A percentile compares a stretch with the other conserved stretches of the same genome.
phyloP scores from a whole-genome alignment of 345 rosid species.

The Hibiscus mutabilis region DNA sequence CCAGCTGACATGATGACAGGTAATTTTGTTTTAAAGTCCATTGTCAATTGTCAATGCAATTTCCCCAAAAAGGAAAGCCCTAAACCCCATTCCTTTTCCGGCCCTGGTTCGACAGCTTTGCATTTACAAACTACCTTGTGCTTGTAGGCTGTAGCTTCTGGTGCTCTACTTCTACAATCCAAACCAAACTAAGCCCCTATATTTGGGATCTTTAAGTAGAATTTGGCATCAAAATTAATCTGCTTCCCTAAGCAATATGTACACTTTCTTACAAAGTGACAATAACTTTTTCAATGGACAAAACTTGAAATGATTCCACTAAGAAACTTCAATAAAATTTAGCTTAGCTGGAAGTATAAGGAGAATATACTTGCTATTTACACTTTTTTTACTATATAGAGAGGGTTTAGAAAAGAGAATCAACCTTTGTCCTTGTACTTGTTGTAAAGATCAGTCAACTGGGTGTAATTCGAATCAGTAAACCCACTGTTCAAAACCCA shows the following conservation, averaged over 20 bases:
- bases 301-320: not conserved
- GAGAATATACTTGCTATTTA: too few species aligned
- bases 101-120: not conserved
- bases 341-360: not conserved
- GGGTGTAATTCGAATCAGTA: conserved; percentile 29
- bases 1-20: not conserved
- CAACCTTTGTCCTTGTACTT: conserved; percentile 68
- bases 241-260: not conserved
- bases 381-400: too few species aligned
- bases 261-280: not conserved
- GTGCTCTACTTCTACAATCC: not conserved
- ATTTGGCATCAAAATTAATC: not conserved
- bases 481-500: conserved; percentile 49
- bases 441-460: too few species aligned
- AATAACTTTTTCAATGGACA: too few species aligned
- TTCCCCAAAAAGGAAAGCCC: too few species aligned
- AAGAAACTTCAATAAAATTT: too few species aligned
- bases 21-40: not conserved
- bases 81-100: not conserved
- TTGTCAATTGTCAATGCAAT: not conserved
- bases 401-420: too few species aligned
- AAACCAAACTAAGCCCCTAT: not conserved
- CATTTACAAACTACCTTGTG: not conserved
- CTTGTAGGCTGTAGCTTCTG: not conserved
- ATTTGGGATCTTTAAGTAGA: not conserved